These are phyloP conservation scores for Brassica balearica DNA, from an alignment of 441 rosid genomes.

Conservation along the genomic window DNA sequence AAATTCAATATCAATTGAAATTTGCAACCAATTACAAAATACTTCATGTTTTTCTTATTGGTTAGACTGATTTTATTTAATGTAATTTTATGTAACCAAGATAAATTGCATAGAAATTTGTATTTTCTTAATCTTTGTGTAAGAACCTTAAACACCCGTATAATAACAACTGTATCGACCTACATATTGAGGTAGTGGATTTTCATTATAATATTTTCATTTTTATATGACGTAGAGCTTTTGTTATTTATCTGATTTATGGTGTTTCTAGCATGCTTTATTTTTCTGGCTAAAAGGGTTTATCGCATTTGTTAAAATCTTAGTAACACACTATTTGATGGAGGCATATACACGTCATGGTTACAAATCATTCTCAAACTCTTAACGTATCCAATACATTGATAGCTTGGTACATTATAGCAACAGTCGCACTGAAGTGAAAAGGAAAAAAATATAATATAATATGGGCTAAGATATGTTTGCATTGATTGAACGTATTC, in stretches of 20 bases:
- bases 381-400: no score
- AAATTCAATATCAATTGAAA: no score
- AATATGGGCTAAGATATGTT: neutral
- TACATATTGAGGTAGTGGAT: neutral
- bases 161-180: neutral
- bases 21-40: no score
- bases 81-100: no score
- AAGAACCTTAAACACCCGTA: no score
- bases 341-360: neutral
- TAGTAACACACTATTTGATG: neutral
- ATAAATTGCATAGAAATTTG: no score
- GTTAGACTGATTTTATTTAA: no score
- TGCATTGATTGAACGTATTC: neutral
- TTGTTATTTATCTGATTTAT: neutral
- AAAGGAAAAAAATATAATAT: no score
- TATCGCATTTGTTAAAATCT: neutral
- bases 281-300: neutral
- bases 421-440: neutral
- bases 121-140: no score
- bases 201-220: neutral
- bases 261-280: neutral
- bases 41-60: no score
- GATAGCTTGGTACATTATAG: neutral
- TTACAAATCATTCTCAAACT: no score
- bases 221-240: neutral